Conservation (phyloP, 2,329 filamentous ascomycete genomes). For the Scorias spongiosa region DNA sequence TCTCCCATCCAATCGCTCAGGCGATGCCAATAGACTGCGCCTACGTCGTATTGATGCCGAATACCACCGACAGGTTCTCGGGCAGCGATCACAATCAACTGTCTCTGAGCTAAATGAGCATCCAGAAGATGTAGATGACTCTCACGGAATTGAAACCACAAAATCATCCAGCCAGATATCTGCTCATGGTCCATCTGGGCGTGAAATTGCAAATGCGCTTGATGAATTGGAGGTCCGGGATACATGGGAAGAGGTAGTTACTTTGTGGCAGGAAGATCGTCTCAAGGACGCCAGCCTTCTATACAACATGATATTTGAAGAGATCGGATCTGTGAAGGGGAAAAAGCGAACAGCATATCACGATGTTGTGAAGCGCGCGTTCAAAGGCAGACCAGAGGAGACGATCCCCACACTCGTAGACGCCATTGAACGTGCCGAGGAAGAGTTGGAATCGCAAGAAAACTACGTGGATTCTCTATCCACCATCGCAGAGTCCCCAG, state of each 20-base stretch:
- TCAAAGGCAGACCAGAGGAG: neutral
- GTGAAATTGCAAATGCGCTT: neutral
- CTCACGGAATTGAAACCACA: no score
- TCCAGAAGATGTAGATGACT: no score
- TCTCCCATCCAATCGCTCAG: no score
- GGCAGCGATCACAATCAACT: no score
- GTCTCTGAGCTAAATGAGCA: no score
- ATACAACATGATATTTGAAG: neutral
- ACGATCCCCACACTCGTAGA: neutral
- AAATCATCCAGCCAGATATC: no score
- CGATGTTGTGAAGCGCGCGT: neutral
- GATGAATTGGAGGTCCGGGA: neutral
- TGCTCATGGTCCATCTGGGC: neutral
- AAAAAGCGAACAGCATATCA: neutral
- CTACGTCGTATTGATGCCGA: no score
- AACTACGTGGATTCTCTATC: neutral
- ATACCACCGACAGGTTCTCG: no score
- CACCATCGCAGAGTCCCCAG: neutral
- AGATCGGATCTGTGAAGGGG: neutral
- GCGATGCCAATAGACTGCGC: no score
- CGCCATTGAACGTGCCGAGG: neutral
- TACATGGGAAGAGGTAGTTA: neutral
- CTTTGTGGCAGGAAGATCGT: neutral
- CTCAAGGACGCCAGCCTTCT: neutral
- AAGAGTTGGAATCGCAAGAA: neutral